A percentile compares a stretch with the other conserved stretches of the same genome.
phyloP scores from a whole-genome alignment of 768 basidiomycete species.

The Leucocoprinus sp. region DNA sequence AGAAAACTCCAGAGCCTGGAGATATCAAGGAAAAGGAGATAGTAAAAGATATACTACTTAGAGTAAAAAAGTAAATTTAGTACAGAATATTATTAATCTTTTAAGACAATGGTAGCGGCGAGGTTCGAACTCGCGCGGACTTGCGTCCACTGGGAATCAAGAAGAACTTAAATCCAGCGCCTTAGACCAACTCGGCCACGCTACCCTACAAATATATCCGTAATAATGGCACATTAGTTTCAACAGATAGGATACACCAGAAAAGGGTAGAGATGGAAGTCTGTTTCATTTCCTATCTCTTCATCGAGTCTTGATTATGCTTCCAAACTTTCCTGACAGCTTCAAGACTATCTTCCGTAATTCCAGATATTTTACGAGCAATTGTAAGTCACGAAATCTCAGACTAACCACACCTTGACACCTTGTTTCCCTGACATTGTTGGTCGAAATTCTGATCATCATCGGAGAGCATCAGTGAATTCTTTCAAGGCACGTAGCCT shows the following conservation, averaged over 20 bases:
- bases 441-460: slow-evolving; percentile 12
- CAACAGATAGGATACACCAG: too few species aligned
- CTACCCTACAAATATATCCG: slow-evolving; percentile 29
- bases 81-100: slow-evolving; percentile 15
- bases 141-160: slow-evolving; percentile 78
- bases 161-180: slow-evolving; percentile 77
- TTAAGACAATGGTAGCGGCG: slow-evolving; percentile 77
- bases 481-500: slow-evolving; percentile 9
- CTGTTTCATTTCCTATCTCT: too few species aligned
- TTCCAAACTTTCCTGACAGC: too few species aligned
- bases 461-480: slow-evolving; percentile 1
- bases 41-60: too few species aligned
- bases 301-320: too few species aligned
- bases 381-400: slow-evolving; percentile 1
- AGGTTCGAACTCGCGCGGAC: slow-evolving; percentile 90
- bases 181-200: slow-evolving; percentile 89
- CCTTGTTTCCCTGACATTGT: slow-evolving; percentile 34
- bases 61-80: too few species aligned
- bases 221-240: too few species aligned
- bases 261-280: too few species aligned
- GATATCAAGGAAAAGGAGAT: too few species aligned
- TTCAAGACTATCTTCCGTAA: too few species aligned
- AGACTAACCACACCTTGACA: slow-evolving; percentile 17
- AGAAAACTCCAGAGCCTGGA: too few species aligned
- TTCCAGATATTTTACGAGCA: too few species aligned